These are phyloP conservation scores for Puccinia horiana DNA, from an alignment of 1,284 basidiomycete genomes.

Conservation along the genomic window DNA sequence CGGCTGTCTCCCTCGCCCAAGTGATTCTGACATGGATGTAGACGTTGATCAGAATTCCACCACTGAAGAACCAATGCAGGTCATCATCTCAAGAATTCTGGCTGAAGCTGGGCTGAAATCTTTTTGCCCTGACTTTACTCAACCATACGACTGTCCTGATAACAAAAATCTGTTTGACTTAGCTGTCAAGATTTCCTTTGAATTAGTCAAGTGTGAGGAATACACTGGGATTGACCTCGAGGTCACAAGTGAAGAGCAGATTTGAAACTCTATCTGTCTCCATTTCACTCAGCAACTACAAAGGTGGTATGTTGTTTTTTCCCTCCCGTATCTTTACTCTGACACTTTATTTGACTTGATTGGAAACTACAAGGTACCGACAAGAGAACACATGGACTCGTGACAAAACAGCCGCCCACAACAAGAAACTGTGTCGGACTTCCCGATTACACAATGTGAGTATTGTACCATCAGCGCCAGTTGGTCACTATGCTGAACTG, in stretches of 20 bases:
- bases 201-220: slow-evolving; percentile 3
- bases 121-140: slow-evolving; percentile 22
- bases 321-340: not conserved
- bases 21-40: no score
- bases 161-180: slow-evolving; percentile 10
- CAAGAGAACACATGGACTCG: not conserved
- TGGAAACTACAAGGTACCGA: not conserved
- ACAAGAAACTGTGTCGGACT: not conserved
- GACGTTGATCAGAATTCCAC: not conserved
- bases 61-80: not conserved
- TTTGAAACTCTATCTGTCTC: not conserved
- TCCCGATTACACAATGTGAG: not conserved
- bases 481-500: no score
- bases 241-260: not conserved
- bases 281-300: slow-evolving; percentile 11
- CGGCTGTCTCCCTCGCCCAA: no score
- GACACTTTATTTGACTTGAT: not conserved
- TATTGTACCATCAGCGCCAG: no score
- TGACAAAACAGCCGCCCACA: not conserved
- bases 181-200: slow-evolving; percentile 12
- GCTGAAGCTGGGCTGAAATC: not conserved
- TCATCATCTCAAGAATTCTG: slow-evolving; percentile 23
- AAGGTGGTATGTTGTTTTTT: not conserved
- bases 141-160: slow-evolving; percentile 8
- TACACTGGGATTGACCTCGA: slow-evolving; percentile 11